Conservation (phyloP, 805 yeast species). For the Saccharomycopsis oosterbeekiorum region DNA sequence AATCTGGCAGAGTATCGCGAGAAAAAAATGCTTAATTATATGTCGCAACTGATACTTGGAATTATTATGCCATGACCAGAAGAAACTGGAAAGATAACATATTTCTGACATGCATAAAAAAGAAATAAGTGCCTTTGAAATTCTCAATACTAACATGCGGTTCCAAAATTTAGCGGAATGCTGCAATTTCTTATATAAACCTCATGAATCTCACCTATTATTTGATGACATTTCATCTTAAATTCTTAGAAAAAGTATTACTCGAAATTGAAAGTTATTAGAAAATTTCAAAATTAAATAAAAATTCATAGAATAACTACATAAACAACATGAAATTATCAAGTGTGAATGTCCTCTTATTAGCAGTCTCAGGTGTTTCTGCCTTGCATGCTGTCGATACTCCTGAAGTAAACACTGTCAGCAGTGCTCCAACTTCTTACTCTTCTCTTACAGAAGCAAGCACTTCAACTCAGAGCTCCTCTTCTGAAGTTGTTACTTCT, state of each 20-base stretch:
- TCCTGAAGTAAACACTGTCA: constrained; percentile 5
- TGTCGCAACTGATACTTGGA: not conserved
- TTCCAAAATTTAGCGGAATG: not conserved
- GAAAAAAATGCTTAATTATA: too few species aligned
- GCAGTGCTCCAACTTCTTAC: not conserved
- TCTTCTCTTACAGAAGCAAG: not conserved
- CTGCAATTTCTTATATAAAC: not conserved
- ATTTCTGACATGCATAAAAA: not conserved
- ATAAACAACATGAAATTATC: not conserved
- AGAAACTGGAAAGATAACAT: not conserved
- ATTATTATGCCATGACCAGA: not conserved
- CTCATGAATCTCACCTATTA: not conserved
- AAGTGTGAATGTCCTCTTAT: not conserved
- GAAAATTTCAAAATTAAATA: not conserved
- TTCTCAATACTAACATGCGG: not conserved
- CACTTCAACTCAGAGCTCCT: not conserved
- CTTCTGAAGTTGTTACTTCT: not conserved
- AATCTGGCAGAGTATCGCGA: too few species aligned
- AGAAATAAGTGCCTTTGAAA: not conserved
- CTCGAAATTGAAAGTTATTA: not conserved
- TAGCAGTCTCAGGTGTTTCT: not conserved
- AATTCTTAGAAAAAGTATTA: not conserved
- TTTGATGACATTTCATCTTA: not conserved
- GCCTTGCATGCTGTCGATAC: constrained; percentile 9
- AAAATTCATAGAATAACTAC: not conserved